Percentiles rank a stretch among this genome's conserved stretches.
Conservation (phyloP, 306 rosid genomes). For the Adenanthera pavonina region DNA sequence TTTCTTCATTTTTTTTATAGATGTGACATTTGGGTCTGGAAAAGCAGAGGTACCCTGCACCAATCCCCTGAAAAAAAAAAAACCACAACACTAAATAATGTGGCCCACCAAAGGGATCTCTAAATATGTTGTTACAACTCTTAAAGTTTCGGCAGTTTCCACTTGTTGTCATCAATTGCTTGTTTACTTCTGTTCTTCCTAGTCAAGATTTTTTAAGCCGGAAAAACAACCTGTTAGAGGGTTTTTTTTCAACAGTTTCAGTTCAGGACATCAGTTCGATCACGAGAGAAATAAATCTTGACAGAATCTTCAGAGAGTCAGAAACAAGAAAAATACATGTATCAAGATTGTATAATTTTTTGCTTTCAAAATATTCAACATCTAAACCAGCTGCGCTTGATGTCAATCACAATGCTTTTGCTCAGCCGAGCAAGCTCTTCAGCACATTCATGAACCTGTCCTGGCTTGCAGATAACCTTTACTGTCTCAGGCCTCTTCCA, state of each 20-base stretch:
- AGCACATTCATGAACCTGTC: conserved; percentile 78
- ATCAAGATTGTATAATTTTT: background rate
- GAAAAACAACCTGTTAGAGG: background rate
- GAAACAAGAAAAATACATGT: background rate
- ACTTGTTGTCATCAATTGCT: background rate
- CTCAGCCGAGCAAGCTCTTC: conserved; percentile 87
- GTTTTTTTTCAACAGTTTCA: background rate
- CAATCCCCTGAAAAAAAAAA: conserved; percentile 30
- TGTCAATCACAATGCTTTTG: conserved; percentile 89
- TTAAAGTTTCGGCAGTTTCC: background rate
- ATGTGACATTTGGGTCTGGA: conserved; percentile 24
- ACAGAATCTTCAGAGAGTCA: background rate
- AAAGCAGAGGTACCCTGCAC: conserved; percentile 33
- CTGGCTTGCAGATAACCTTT: conserved; percentile 83
- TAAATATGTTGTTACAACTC: background rate
- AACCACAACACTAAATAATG: background rate
- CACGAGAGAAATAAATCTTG: background rate
- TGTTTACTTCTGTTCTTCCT: background rate
- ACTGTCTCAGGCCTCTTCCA: conserved; percentile 96
- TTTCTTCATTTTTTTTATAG: background rate
- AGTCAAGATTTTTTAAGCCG: background rate
- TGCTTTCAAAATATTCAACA: conserved; percentile 11
- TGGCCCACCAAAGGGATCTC: background rate
- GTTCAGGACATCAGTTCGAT: conserved; percentile 19
- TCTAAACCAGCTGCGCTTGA: conserved; percentile 53